Percentiles rank a stretch among this genome's conserved stretches.
These are phyloP conservation scores for Verticillium nonalfalfae DNA, from an alignment of 2,329 filamentous ascomycete species.

Conservation along the genomic window DNA sequence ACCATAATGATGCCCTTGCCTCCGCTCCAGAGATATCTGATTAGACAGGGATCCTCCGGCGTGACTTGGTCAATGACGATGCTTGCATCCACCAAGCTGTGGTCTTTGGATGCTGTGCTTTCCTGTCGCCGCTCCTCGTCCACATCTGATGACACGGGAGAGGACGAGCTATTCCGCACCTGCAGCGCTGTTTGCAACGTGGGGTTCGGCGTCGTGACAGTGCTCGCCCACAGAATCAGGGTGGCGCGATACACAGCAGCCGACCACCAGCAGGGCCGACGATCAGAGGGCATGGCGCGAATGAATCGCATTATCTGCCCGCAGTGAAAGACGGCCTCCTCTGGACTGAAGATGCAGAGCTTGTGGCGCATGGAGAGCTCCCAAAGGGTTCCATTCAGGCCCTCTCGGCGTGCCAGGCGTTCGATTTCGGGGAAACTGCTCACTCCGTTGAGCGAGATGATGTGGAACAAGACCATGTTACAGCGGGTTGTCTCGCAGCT, in stretches of 20 bases:
- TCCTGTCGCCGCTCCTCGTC: conserved; percentile 2
- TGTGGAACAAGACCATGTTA: conserved; percentile 63
- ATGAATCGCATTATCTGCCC: conserved; percentile 61
- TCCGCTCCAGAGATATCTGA: conserved; percentile 30
- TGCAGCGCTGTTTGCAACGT: conserved; percentile 21
- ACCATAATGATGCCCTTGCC: conserved; percentile 25
- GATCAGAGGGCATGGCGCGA: conserved; percentile 50
- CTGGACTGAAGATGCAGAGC: conserved; percentile 55
- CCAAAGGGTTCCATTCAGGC: conserved; percentile 48
- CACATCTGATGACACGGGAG: conserved; percentile 1
- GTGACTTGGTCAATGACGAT: conserved; percentile 31
- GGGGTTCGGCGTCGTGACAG: conserved; percentile 32
- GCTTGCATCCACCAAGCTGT: neutral
- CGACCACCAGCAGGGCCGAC: conserved; percentile 66
- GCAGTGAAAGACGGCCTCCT: conserved; percentile 60
- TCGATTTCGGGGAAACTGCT: conserved; percentile 64
- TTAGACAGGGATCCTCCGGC: conserved; percentile 28
- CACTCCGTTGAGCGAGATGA: conserved; percentile 63
- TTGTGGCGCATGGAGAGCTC: conserved; percentile 50
- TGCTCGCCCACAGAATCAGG: conserved; percentile 57
- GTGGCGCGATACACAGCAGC: conserved; percentile 62
- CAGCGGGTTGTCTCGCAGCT: conserved; percentile 55
- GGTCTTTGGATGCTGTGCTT: neutral
- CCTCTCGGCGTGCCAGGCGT: conserved; percentile 55
- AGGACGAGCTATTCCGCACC: conserved; percentile 6